Evolutionary conservation across 2,329 filamentous ascomycete species (phyloP).

Genomic region (Penicillium sp.): DNA sequence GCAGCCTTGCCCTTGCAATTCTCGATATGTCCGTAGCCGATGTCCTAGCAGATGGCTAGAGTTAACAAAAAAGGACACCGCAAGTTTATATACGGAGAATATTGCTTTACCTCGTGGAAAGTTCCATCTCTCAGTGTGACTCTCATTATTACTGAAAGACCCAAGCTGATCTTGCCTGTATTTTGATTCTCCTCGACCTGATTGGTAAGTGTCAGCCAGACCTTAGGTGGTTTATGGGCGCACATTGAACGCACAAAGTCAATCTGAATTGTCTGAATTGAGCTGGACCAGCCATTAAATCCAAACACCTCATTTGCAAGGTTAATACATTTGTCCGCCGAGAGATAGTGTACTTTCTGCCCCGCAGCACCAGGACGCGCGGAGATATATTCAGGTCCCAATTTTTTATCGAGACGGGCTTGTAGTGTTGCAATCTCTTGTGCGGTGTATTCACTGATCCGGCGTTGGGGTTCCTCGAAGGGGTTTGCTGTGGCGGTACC

Average conservation of each 20-base stretch:
- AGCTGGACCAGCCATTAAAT: conserved; percentile 96
- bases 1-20: conserved; percentile 94
- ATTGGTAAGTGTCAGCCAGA: conserved; percentile 2
- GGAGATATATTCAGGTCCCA: conserved; percentile 95
- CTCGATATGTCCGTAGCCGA: conserved; percentile 94
- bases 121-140: conserved; percentile 90
- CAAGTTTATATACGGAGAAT: not conserved
- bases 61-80: conserved; percentile 1
- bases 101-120: conserved; percentile 71
- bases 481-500: conserved; percentile 61
- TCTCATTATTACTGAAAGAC: conserved; percentile 84
- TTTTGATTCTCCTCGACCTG: conserved; percentile 76
- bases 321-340: conserved; percentile 95
- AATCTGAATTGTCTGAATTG: conserved; percentile 91
- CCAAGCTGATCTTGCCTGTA: conserved; percentile 76
- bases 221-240: not conserved
- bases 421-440: conserved; percentile 85
- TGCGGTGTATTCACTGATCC: conserved; percentile 80
- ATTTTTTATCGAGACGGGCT: conserved; percentile 81
- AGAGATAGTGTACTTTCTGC: conserved; percentile 85
- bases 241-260: conserved; percentile 66
- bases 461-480: conserved; percentile 69
- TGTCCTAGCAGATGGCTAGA: conserved; percentile 55
- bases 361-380: conserved; percentile 78
- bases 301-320: conserved; percentile 94